Evolutionary conservation across 805 yeast species (phyloP).

Genomic region (Schwanniomyces polymorphus): DNA sequence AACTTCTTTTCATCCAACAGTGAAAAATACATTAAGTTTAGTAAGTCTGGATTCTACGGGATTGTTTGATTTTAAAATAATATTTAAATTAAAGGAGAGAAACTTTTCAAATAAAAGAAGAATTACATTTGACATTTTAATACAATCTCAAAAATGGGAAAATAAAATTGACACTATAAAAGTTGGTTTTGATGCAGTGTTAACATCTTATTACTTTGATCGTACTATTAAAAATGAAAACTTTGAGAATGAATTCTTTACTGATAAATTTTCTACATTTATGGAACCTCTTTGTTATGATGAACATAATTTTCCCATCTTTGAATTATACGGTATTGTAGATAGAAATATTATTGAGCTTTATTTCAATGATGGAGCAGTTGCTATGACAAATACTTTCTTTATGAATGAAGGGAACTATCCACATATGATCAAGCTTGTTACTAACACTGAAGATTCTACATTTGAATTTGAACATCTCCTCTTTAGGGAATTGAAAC

Average conservation of each 20-base stretch:
- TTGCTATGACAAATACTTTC: slow-evolving; percentile 25
- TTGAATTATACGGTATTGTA: slow-evolving; percentile 24
- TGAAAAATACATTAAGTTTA: slow-evolving; percentile 4
- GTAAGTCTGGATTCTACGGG: slow-evolving; percentile 11
- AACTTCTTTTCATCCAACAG: neutral
- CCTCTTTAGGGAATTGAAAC: neutral
- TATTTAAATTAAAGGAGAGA: slow-evolving; percentile 14
- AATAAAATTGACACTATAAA: slow-evolving; percentile 16
- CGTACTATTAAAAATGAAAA: slow-evolving; percentile 18
- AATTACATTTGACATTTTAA: slow-evolving; percentile 16
- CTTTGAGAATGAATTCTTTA: slow-evolving; percentile 23
- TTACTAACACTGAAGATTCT: neutral
- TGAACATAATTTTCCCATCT: slow-evolving; percentile 12
- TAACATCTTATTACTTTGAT: slow-evolving; percentile 21
- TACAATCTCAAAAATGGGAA: slow-evolving; percentile 7
- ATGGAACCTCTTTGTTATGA: slow-evolving; percentile 15
- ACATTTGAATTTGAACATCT: neutral
- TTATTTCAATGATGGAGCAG: slow-evolving; percentile 27
- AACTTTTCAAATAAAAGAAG: slow-evolving; percentile 4
- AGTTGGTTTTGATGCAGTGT: slow-evolving; percentile 22
- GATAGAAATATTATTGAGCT: slow-evolving; percentile 29
- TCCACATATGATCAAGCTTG: slow-evolving; percentile 1
- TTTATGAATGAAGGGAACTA: slow-evolving; percentile 17
- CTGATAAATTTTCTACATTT: slow-evolving; percentile 20
- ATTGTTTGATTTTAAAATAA: slow-evolving; percentile 20